These are phyloP conservation scores for Xylaria sp. DNA, from an alignment of 495 filamentous ascomycete genomes.

Conservation along the genomic window DNA sequence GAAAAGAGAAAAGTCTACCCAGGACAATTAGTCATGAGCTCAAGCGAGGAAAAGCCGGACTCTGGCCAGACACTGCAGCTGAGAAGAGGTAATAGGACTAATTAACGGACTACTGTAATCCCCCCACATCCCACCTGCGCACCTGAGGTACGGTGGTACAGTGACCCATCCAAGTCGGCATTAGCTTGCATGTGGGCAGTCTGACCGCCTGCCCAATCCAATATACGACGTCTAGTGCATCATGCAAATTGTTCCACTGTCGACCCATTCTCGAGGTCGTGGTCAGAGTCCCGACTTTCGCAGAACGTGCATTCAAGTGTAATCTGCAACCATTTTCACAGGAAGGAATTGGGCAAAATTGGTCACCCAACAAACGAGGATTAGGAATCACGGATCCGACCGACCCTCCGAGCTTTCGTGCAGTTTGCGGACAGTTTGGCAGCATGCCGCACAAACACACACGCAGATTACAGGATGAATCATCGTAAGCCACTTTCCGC, in stretches of 20 bases:
- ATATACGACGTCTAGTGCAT: background rate
- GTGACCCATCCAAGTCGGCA: too few relatives aligned
- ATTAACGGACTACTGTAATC: too few relatives aligned
- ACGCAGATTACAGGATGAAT: constrained; percentile 59
- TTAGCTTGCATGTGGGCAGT: background rate
- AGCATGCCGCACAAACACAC: constrained; percentile 89
- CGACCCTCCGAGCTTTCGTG: background rate
- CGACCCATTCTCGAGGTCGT: background rate
- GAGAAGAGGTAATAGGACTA: background rate
- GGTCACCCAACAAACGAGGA: background rate
- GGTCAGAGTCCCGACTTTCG: background rate
- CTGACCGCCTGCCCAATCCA: constrained; percentile 11
- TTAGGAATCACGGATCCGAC: background rate
- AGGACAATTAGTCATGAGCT: too few relatives aligned
- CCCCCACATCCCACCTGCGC: background rate
- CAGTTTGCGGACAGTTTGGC: background rate
- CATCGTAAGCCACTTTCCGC: constrained; percentile 42
- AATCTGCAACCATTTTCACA: background rate
- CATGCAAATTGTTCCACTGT: constrained; percentile 13
- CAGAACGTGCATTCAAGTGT: background rate
- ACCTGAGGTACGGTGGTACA: too few relatives aligned
- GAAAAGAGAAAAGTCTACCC: background rate
- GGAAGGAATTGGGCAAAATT: background rate
- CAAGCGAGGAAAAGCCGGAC: background rate
- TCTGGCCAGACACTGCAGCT: too few relatives aligned